Evolutionary conservation across 176 grass and related monocot species (phyloP).

Genomic region (Pharus latifolius): DNA sequence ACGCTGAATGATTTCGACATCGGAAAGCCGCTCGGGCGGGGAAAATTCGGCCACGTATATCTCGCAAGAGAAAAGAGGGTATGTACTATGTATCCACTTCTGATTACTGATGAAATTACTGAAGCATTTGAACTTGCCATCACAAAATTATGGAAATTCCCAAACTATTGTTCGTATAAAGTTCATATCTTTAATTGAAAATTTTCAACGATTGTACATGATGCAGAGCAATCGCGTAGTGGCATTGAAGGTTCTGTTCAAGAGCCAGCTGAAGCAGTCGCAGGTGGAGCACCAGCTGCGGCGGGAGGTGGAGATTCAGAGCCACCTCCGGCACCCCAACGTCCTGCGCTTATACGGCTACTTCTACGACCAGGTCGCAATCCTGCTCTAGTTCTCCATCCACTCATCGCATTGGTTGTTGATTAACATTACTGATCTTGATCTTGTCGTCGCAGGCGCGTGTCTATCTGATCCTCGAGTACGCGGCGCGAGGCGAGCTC

Average conservation of each 20-base stretch:
- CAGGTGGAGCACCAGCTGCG: conserved; percentile 83
- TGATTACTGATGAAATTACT: too few relatives aligned
- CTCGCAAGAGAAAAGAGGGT: conserved; percentile 87
- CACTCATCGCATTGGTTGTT: background rate
- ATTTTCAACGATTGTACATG: too few relatives aligned
- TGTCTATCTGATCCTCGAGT: conserved; percentile 89
- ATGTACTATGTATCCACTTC: too few relatives aligned
- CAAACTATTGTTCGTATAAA: too few relatives aligned
- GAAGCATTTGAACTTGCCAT: too few relatives aligned
- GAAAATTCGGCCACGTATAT: conserved; percentile 95
- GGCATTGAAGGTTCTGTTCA: conserved; percentile 93
- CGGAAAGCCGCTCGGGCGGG: conserved; percentile 81
- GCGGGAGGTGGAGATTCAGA: conserved; percentile 88
- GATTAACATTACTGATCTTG: conserved; percentile 10
- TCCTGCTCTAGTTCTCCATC: background rate
- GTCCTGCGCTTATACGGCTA: conserved; percentile 87
- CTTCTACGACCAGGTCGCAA: conserved; percentile 81
- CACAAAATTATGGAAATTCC: too few relatives aligned
- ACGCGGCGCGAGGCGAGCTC: conserved; percentile 88
- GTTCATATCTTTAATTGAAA: too few relatives aligned
- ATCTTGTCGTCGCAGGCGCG: conserved; percentile 35
- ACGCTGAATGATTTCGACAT: conserved; percentile 68
- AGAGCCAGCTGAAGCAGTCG: conserved; percentile 87
- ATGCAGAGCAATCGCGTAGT: conserved; percentile 75
- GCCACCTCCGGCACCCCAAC: conserved; percentile 71